Evolutionary conservation across 1,139 yeast species (phyloP).

Genomic region (Nakaseomyces bracarensis): DNA sequence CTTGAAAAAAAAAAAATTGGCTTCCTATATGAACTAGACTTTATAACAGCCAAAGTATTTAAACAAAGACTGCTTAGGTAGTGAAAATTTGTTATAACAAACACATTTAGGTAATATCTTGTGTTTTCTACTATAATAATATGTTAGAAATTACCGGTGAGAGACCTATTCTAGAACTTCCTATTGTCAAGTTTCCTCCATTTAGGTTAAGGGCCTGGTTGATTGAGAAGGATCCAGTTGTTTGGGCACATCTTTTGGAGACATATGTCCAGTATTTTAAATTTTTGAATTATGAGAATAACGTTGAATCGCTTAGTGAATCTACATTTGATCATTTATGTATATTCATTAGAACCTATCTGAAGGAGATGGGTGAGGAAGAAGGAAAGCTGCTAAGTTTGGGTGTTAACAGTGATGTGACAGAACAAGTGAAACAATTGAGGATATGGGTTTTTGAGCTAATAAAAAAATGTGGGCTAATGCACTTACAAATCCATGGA

Average conservation of each 20-base stretch:
- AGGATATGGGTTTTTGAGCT: constrained; percentile 46
- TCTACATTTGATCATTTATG: constrained; percentile 53
- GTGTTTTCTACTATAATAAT: no score
- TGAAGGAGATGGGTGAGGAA: constrained; percentile 55
- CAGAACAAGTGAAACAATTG: constrained; percentile 41
- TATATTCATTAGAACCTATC: constrained; percentile 46
- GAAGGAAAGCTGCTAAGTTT: constrained; percentile 51
- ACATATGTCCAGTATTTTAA: constrained; percentile 48
- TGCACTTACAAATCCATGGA: constrained; percentile 49
- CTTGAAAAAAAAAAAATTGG: constrained; percentile 4
- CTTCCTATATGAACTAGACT: constrained; percentile 4
- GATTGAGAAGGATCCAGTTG: constrained; percentile 74
- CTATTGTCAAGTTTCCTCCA: constrained; percentile 67
- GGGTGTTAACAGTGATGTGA: constrained; percentile 64
- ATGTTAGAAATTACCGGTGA: constrained; percentile 24
- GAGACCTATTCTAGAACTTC: constrained; percentile 32
- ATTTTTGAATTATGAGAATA: constrained; percentile 34
- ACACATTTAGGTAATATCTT: no score
- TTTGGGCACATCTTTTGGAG: constrained; percentile 65
- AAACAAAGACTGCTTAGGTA: no score
- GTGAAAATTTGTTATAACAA: no score
- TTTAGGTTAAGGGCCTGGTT: constrained; percentile 62
- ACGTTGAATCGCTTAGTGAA: constrained; percentile 36
- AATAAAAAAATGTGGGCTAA: constrained; percentile 45
- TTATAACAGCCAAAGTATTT: neutral